Evolutionary conservation across 768 basidiomycete species (phyloP).

Genomic region (Tulasnella sp.): DNA sequence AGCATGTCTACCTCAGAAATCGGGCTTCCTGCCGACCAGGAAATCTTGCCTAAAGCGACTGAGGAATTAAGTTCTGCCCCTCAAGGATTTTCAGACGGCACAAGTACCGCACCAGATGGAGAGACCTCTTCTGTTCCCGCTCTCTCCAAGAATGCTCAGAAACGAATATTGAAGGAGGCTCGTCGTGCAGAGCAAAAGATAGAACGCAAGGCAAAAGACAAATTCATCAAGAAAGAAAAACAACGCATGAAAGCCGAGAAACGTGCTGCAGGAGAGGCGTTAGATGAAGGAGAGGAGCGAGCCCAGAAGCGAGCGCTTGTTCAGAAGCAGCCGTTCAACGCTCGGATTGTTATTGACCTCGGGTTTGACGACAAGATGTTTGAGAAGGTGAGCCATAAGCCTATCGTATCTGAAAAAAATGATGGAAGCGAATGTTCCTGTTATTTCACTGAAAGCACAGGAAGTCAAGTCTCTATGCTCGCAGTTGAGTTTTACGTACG

Average conservation of each 20-base stretch:
- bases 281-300: slow-evolving; percentile 31
- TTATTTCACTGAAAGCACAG: no score
- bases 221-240: slow-evolving; percentile 65
- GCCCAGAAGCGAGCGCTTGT: slow-evolving; percentile 21
- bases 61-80: no score
- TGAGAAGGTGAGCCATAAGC: slow-evolving; percentile 31
- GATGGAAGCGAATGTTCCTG: no score
- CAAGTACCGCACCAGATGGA: no score
- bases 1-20: no score
- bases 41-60: no score
- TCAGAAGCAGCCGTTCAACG: slow-evolving; percentile 36
- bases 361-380: slow-evolving; percentile 38
- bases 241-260: slow-evolving; percentile 35
- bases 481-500: slow-evolving; percentile 88
- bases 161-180: slow-evolving; percentile 63
- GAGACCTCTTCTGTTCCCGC: slow-evolving; percentile 14
- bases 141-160: slow-evolving; percentile 70
- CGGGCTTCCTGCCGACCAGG: no score
- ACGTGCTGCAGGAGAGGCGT: slow-evolving; percentile 46
- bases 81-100: no score
- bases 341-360: slow-evolving; percentile 71
- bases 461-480: slow-evolving; percentile 83
- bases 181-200: slow-evolving; percentile 55
- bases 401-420: no score
- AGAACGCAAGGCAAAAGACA: slow-evolving; percentile 67